Base-by-base conservation (phyloP, 1,284 basidiomycete genomes). In the Pascua sp. region DNA sequence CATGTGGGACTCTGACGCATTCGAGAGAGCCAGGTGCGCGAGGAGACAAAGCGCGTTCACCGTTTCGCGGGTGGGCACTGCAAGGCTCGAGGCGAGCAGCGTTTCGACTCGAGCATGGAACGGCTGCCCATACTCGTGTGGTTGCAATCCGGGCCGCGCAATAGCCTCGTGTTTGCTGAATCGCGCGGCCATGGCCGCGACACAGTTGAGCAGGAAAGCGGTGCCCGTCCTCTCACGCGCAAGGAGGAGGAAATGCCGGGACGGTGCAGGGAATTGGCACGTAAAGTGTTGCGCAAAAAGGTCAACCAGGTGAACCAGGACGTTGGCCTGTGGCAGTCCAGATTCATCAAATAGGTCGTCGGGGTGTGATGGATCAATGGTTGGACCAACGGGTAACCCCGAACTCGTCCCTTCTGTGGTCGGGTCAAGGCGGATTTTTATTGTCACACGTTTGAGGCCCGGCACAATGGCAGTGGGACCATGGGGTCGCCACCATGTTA, bases 401-500 rank as follows among this genome's bases (percentile, higher is more conserved):
- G 16, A 40, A 10, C 44, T 58, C 54, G 38, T 43, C 42, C 18
- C 18, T 9, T 10, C 42, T n/a, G 16, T 8, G 5, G n/a, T 18
- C 13, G 17, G 24, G 24, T 64, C 57, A 7, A 69, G 53, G 24
- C 63, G 45, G 7, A 69, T 66, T 50, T 67, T 67, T 16, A 69
- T 51, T 0, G 63, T 66, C 16, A 69, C 64, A n/a, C 60, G 54
- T 47, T 67, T 65, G 9, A 69, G 55, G 4, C 67, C 65, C 5
- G 57, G 57, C 7, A 52, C 56, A 13, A 69, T 69, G 8, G 67
- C 67, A 4, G 67, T 69, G 42, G 64, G 62, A 4, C 67, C 67
- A 46, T 69, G 67, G 3, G 67, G 67, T 53, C 67, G 60, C 66
- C 66, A 69, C 67, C 67, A 69, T 5, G 66, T 66, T 15, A 49